A percentile compares a stretch with the other conserved stretches of the same genome.
phyloP scores from a whole-genome alignment of 179 eudicot genomes.

The Nepenthes alata region DNA sequence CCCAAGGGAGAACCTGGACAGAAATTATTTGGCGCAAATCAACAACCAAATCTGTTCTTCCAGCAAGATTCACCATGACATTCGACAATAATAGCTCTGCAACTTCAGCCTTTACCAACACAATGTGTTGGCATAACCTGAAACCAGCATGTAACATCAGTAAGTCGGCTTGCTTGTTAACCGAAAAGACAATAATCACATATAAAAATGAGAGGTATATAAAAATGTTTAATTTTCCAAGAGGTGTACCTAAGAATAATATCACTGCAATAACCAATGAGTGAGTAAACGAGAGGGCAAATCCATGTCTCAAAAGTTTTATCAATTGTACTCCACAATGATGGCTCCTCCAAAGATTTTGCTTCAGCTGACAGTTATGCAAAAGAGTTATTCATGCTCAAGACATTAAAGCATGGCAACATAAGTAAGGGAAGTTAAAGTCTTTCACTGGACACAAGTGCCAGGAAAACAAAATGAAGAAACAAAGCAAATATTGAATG shows the following conservation, averaged over 20 bases:
- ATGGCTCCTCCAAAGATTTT: slow-evolving; percentile 58
- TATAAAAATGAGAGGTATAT: background rate
- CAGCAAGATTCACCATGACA: slow-evolving; percentile 65
- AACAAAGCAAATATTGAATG: too few relatives aligned
- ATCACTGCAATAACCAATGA: slow-evolving; percentile 70
- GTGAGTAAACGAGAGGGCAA: slow-evolving; percentile 75
- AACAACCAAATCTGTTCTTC: slow-evolving; percentile 47
- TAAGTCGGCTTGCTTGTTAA: too few relatives aligned
- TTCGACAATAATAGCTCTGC: slow-evolving; percentile 80
- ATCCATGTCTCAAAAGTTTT: slow-evolving; percentile 85
- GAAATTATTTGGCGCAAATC: slow-evolving; percentile 71
- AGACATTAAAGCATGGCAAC: background rate
- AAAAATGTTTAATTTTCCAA: background rate
- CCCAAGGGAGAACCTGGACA: slow-evolving; percentile 35
- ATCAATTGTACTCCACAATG: slow-evolving; percentile 57
- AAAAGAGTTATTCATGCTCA: background rate
- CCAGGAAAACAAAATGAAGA: too few relatives aligned
- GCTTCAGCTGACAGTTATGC: slow-evolving; percentile 47
- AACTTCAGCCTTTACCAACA: slow-evolving; percentile 74
- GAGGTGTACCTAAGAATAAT: slow-evolving; percentile 52
- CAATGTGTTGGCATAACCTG: slow-evolving; percentile 94
- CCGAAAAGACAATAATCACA: background rate
- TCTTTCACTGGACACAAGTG: too few relatives aligned
- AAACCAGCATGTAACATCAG: slow-evolving; percentile 4
- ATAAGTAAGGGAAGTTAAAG: too few relatives aligned